These are phyloP conservation scores for Pythium graminicola DNA, from an alignment of 352 stramenopile genomes.

Conservation along the genomic window DNA sequence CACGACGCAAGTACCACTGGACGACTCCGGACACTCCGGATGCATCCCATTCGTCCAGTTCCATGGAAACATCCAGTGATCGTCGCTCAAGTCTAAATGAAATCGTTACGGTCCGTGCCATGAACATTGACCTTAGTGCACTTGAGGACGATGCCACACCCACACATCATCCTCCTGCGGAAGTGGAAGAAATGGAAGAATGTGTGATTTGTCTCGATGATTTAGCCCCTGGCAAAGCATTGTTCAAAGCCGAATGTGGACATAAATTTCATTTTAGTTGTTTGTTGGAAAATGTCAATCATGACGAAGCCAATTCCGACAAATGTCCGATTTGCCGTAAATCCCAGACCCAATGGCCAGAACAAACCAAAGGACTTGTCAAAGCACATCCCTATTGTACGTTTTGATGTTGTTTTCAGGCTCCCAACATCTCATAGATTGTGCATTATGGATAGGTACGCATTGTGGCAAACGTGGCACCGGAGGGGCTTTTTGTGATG, in stretches of 20 bases:
- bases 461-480: constrained; percentile 38
- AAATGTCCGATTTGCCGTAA: constrained; percentile 87
- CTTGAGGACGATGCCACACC: constrained; percentile 5
- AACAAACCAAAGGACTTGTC: constrained; percentile 78
- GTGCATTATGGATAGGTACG: too few species aligned
- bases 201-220: constrained; percentile 85
- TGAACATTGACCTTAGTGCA: constrained; percentile 11
- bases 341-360: constrained; percentile 73
- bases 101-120: constrained; percentile 22
- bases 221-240: constrained; percentile 45
- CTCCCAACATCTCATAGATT: too few species aligned
- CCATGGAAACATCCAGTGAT: constrained; percentile 1
- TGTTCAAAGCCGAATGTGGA: constrained; percentile 82
- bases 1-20: constrained; percentile 25
- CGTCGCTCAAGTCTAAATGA: constrained; percentile 21
- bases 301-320: constrained; percentile 84
- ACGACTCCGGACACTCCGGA: background rate
- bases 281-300: constrained; percentile 84
- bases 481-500: constrained; percentile 33
- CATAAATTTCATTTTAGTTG: constrained; percentile 85
- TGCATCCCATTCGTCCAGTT: background rate
- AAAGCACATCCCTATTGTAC: constrained; percentile 81
- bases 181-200: constrained; percentile 32
- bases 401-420: constrained; percentile 13
- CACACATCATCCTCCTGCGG: constrained; percentile 3